Evolutionary conservation across 208 protist species (phyloP), one percentile per base, ranked within the genome.

Genomic region (Kentomonas sorsogonicus): DNA sequence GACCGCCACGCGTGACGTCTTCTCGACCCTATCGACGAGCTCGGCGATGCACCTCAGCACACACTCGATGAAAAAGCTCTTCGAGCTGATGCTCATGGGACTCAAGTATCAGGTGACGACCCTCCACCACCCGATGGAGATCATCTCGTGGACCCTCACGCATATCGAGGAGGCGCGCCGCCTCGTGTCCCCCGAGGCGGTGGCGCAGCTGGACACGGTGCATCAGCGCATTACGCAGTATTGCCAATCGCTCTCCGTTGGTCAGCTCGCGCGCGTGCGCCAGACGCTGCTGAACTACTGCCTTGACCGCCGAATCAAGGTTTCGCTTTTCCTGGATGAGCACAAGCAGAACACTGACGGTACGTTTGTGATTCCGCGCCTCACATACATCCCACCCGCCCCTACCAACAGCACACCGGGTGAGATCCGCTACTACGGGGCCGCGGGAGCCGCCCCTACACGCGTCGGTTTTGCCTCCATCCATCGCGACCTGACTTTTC

Each of bases 71-170:
- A 76, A 80, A 9, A 97, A 96, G 75, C 70, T 98, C 10, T 97
- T 87, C 69, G 95, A 97, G 41, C 69, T 98, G 4, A 94, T 97
- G 71, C 77, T 71, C 25, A 96, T 96, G 87, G 85, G 77, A n/a
- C 63, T 96, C 30, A 98, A 98, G 70, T 92, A 95, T 34, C 86
- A 96, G 59, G 11, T 96, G 20, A 47, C 91, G 31, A 70, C 70
- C 0, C 63, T 88, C 52, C 68, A 70, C 13, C 83, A 95, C 43
- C 90, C 95, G 1, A 44, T 77, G 22, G 92, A 97, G 60, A 46
- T 97, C 40, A 40, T 94, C 6, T 83, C 90, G 57, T 63, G 89
- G 29, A 97, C 90, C 3, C 56, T 91, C 25, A 95, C 91, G 64
- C 91, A 97, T 58, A 45, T 98, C 4, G 77, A 96, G 31, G 65